phyloP scores from a whole-genome alignment of 1,284 basidiomycete species.

The Puccinia hordei region DNA sequence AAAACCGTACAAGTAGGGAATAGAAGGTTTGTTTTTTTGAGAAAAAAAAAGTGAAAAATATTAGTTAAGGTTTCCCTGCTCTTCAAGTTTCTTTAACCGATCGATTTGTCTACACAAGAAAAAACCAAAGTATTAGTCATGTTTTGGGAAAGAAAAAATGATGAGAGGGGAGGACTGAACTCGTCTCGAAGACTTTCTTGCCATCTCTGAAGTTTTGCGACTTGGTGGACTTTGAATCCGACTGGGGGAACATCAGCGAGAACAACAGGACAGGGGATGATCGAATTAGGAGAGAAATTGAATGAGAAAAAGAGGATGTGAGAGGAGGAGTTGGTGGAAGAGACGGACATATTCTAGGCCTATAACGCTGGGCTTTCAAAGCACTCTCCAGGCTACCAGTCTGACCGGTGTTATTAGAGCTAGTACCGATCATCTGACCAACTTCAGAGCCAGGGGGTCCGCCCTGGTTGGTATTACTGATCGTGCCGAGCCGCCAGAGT shows the following conservation, averaged over 20 bases:
- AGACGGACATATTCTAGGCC: slow-evolving; percentile 72
- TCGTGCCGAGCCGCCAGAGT: slow-evolving; percentile 62
- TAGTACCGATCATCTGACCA: slow-evolving; percentile 64
- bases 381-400: slow-evolving; percentile 64
- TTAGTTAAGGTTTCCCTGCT: slow-evolving; percentile 18
- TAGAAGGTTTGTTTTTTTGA: too few relatives aligned
- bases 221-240: slow-evolving; percentile 89
- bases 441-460: slow-evolving; percentile 58
- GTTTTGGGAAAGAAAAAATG: background rate
- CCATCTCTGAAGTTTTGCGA: slow-evolving; percentile 88
- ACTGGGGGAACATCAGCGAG: slow-evolving; percentile 58
- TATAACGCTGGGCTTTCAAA: slow-evolving; percentile 81
- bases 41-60: background rate
- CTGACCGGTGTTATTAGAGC: slow-evolving; percentile 61
- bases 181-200: slow-evolving; percentile 82
- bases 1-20: background rate
- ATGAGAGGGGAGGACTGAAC: slow-evolving; percentile 61
- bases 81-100: slow-evolving; percentile 16
- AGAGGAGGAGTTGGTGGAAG: background rate
- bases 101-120: slow-evolving; percentile 19
- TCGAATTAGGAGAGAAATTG: background rate
- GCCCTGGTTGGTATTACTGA: slow-evolving; percentile 58
- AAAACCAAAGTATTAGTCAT: background rate
- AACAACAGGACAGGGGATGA: background rate
- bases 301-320: background rate